These are phyloP conservation scores for Entomortierella beljakovae DNA, from an alignment of 192 early-diverging fungal genomes.

Conservation along the genomic window DNA sequence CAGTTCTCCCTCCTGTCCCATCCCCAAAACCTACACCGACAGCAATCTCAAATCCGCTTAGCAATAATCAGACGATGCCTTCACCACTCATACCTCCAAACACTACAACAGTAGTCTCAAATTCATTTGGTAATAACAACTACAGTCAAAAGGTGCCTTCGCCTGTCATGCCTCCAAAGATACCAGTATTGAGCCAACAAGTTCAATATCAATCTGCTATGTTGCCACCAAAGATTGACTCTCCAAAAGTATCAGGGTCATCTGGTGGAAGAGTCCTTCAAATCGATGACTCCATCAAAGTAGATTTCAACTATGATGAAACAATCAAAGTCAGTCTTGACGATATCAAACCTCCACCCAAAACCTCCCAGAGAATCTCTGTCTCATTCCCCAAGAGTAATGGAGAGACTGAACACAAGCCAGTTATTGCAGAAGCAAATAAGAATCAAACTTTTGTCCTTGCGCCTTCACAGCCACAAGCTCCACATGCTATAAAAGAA, in stretches of 20 bases:
- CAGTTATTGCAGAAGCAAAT: background rate
- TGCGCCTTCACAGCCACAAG: conserved; percentile 12
- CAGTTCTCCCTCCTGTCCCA: too few relatives aligned
- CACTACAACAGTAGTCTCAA: too few relatives aligned
- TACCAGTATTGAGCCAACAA: conserved; percentile 20
- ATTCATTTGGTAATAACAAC: too few relatives aligned
- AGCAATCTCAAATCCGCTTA: too few relatives aligned
- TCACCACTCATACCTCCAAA: too few relatives aligned
- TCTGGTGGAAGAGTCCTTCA: background rate
- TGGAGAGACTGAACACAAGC: background rate
- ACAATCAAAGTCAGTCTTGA: conserved; percentile 38
- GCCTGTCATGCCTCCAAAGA: conserved; percentile 1
- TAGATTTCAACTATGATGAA: conserved; percentile 12
- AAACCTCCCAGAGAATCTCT: conserved; percentile 13
- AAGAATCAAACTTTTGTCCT: background rate
- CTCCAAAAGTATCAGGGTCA: background rate
- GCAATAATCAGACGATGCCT: too few relatives aligned
- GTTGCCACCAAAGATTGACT: conserved; percentile 1
- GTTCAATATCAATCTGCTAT: background rate
- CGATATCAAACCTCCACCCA: conserved; percentile 25
- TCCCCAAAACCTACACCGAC: too few relatives aligned
- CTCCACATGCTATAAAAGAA: conserved; percentile 31
- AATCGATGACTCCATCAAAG: conserved; percentile 4
- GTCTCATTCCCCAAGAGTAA: background rate
- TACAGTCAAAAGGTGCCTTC: background rate